Percentiles rank a stretch among this genome's conserved stretches.
Conservation (phyloP, 768 basidiomycete genomes). For the Trametes cingulata region DNA sequence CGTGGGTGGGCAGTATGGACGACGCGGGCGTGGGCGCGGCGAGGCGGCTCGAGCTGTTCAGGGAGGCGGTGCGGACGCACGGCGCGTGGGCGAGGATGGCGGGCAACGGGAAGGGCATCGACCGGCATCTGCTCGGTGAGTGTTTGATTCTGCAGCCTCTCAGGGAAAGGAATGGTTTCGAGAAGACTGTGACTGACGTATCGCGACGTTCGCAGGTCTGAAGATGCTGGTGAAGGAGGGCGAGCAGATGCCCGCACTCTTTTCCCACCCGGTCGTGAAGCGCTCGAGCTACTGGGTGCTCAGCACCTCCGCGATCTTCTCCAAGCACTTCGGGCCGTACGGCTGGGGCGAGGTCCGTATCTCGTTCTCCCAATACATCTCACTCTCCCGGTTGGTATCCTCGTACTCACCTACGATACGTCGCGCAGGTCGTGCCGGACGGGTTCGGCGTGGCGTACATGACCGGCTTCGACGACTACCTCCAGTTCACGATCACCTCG, state of each 20-base stretch:
- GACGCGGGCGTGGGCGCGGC: constrained; percentile 41
- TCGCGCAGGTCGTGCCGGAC: constrained; percentile 72
- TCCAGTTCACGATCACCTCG: constrained; percentile 89
- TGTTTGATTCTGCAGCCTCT: no score
- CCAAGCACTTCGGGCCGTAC: constrained; percentile 80
- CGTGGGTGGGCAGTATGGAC: constrained; percentile 78
- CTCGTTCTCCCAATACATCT: no score
- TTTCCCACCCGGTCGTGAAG: constrained; percentile 69
- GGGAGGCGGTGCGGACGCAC: constrained; percentile 64
- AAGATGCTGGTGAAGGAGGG: constrained; percentile 63
- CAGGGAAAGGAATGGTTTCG: not conserved
- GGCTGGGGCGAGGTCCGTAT: constrained; percentile 85
- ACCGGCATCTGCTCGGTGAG: constrained; percentile 85
- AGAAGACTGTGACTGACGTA: no score
- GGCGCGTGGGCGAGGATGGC: constrained; percentile 63
- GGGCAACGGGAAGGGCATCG: constrained; percentile 73
- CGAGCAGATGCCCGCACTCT: constrained; percentile 69
- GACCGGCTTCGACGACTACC: constrained; percentile 70
- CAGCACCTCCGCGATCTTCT: constrained; percentile 87
- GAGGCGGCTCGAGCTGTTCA: constrained; percentile 55
- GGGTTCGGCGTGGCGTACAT: constrained; percentile 95
- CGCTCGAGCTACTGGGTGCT: constrained; percentile 83
- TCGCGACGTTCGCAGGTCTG: constrained; percentile 49
- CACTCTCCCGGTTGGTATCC: no score
- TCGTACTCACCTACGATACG: not conserved